phyloP scores from a whole-genome alignment of 2,329 filamentous ascomycete species.

The Calycina marina region DNA sequence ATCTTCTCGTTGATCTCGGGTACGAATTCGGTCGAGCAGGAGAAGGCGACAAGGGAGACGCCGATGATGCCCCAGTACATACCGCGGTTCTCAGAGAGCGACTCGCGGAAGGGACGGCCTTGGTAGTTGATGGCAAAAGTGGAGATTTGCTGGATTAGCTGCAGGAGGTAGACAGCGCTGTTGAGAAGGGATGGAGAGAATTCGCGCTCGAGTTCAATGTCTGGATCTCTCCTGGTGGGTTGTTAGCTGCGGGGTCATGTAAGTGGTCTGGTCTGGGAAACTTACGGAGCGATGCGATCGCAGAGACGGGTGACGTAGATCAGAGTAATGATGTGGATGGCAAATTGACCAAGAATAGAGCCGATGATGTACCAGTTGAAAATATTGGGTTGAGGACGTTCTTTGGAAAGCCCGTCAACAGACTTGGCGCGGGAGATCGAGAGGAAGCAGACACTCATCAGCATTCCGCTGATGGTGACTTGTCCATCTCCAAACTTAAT shows the following conservation, averaged over 20 bases:
- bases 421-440: slow-evolving; percentile 96
- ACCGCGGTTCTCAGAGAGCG: slow-evolving; percentile 71
- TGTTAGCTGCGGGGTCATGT: slow-evolving; percentile 13
- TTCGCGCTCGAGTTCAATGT: slow-evolving; percentile 85
- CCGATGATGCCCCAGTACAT: slow-evolving; percentile 97
- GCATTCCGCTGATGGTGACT: slow-evolving; percentile 96
- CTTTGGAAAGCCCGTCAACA: slow-evolving; percentile 89
- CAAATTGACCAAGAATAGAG: slow-evolving; percentile 92
- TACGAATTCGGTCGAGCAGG: slow-evolving; percentile 86
- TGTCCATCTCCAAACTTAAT: slow-evolving; percentile 99
- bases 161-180: slow-evolving; percentile 89
- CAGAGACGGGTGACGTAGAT: slow-evolving; percentile 90
- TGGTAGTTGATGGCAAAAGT: slow-evolving; percentile 99
- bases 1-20: slow-evolving; percentile 91
- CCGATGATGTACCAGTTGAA: slow-evolving; percentile 99
- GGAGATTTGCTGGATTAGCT: slow-evolving; percentile 96
- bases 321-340: slow-evolving; percentile 82
- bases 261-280: too few species aligned
- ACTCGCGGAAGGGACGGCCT: slow-evolving; percentile 92
- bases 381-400: slow-evolving; percentile 94
- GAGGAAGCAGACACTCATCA: slow-evolving; percentile 99
- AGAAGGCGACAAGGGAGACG: slow-evolving; percentile 81
- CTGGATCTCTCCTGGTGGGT: slow-evolving; percentile 31
- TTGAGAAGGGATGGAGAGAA: slow-evolving; percentile 90
- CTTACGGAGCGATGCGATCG: slow-evolving; percentile 71